A percentile compares a stretch with the other conserved stretches of the same genome.
Evolutionary conservation across 2,329 filamentous ascomycete species (phyloP).

Genomic region (Cladosporium sp.): DNA sequence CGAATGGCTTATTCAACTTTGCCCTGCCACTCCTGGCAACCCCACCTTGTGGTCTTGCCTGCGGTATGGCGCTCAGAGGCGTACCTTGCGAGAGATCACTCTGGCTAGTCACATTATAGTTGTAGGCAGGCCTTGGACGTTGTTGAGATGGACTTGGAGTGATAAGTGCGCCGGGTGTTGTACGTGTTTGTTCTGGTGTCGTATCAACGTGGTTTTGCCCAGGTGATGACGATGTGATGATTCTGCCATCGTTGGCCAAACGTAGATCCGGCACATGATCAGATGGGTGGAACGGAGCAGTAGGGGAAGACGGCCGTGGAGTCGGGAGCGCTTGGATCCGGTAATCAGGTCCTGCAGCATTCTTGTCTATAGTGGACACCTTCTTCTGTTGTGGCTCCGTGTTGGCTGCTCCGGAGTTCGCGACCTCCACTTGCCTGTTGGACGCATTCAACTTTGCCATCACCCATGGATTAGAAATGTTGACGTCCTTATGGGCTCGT

Average conservation of each 20-base stretch:
- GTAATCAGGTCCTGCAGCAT: not conserved
- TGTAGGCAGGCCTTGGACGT: conserved; percentile 5
- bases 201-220: not conserved
- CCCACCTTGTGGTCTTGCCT: conserved; percentile 14
- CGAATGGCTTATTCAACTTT: conserved; percentile 28
- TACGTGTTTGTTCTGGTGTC: not conserved
- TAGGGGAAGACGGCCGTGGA: conserved; percentile 30
- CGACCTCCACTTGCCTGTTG: not conserved
- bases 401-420: not conserved
- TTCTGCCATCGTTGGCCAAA: conserved; percentile 19
- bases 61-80: conserved; percentile 24
- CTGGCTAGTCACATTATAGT: conserved; percentile 12
- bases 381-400: not conserved
- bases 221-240: conserved; percentile 11
- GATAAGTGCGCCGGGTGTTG: not conserved
- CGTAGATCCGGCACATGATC: conserved; percentile 21
- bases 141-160: conserved; percentile 1
- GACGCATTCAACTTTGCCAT: conserved; percentile 44
- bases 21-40: conserved; percentile 17
- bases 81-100: conserved; percentile 19
- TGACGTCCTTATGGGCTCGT: conserved; percentile 29
- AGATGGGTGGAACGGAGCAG: conserved; percentile 19
- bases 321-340: conserved; percentile 21
- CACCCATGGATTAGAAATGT: conserved; percentile 46
- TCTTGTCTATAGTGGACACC: not conserved